Evolutionary conservation across 345 rosid species (phyloP).

Genomic region (Moringa oleifera): DNA sequence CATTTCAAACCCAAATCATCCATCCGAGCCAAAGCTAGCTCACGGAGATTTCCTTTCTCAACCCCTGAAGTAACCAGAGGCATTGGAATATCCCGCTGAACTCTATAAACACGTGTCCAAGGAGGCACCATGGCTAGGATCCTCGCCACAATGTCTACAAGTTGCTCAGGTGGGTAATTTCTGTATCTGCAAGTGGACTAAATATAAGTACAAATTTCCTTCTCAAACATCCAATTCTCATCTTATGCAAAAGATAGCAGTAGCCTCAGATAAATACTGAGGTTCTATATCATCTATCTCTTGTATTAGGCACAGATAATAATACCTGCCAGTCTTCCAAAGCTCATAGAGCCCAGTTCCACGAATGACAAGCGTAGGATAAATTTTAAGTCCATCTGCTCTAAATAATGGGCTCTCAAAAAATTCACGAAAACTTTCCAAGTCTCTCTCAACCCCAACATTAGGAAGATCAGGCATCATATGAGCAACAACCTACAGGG

Average conservation of each 20-base stretch:
- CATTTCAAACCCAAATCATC: constrained; percentile 96
- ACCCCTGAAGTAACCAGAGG: constrained; percentile 98
- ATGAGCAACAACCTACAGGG: constrained; percentile 89
- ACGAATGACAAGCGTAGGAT: constrained; percentile 97
- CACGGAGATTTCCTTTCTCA: constrained; percentile 98
- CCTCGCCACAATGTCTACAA: constrained; percentile 95
- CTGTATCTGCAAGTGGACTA: constrained; percentile 52
- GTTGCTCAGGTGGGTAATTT: constrained; percentile 97
- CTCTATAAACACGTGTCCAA: constrained; percentile 99
- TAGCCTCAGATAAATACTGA: not conserved
- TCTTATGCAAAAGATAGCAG: not conserved
- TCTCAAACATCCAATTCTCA: constrained; percentile 3
- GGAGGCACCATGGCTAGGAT: constrained; percentile 99
- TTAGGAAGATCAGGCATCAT: constrained; percentile 99
- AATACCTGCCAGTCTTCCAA: constrained; percentile 96
- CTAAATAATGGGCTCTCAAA: constrained; percentile 94
- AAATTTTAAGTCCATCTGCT: constrained; percentile 97
- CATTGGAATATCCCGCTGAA: constrained; percentile 98
- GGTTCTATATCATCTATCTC: not conserved
- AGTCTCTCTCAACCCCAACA: constrained; percentile 96
- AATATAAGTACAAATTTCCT: constrained; percentile 1
- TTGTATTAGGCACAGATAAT: not conserved
- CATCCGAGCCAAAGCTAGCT: constrained; percentile 94
- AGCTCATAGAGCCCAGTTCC: constrained; percentile 98
- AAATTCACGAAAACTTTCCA: constrained; percentile 94